phyloP scores from a whole-genome alignment of 176 grass and related monocot species.

The Zizania latifolia region DNA sequence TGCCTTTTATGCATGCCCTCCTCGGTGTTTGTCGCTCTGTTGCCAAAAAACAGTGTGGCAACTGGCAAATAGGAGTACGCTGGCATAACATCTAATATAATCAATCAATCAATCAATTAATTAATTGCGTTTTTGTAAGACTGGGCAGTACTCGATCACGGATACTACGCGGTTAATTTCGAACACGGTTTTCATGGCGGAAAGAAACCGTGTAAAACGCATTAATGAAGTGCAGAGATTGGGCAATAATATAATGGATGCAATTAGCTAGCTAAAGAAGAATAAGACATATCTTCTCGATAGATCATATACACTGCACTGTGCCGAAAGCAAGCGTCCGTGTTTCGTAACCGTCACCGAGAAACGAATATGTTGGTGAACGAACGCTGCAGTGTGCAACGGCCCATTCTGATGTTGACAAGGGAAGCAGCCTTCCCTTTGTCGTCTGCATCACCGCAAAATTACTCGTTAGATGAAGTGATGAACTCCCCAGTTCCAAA shows the following conservation, averaged over 20 bases:
- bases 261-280: not conserved
- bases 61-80: not conserved
- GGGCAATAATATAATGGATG: slow-evolving; percentile 16
- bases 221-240: not conserved
- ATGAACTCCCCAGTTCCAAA: slow-evolving; percentile 23
- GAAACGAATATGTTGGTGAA: slow-evolving; percentile 15
- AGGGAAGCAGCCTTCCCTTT: slow-evolving; percentile 36
- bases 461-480: slow-evolving; percentile 40
- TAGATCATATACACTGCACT: slow-evolving; percentile 5
- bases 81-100: slow-evolving; percentile 12
- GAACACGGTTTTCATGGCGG: not conserved
- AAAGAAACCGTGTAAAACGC: slow-evolving; percentile 20
- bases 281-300: slow-evolving; percentile 9
- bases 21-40: not conserved
- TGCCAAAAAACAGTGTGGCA: not conserved
- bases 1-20: not conserved
- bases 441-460: slow-evolving; percentile 35
- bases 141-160: not conserved
- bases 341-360: slow-evolving; percentile 25
- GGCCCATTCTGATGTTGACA: slow-evolving; percentile 34
- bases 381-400: slow-evolving; percentile 24
- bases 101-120: not conserved
- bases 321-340: not conserved
- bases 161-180: not conserved
- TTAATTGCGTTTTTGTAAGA: not conserved